Evolutionary conservation across 345 rosid species (phyloP).

Genomic region (Dipteronia sinensis): DNA sequence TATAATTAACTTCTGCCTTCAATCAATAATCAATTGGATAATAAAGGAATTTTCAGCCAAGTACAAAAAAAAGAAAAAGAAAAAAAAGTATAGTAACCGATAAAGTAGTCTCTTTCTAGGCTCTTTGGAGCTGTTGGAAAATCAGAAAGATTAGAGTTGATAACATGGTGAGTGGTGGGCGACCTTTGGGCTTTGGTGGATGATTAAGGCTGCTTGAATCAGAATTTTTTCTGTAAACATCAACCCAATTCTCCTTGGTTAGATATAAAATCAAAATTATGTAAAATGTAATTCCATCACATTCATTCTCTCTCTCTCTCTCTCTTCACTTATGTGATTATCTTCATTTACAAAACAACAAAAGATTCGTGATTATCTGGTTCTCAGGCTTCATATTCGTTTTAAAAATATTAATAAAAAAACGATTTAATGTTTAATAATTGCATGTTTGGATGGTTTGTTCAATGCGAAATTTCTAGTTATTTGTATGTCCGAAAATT

Average conservation of each 20-base stretch:
- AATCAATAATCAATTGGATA: too few relatives aligned
- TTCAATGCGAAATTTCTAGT: too few relatives aligned
- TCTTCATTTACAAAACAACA: constrained; percentile 1
- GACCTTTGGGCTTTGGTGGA: constrained; percentile 23
- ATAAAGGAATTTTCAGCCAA: too few relatives aligned
- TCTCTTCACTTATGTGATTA: constrained; percentile 39
- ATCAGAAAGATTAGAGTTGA: constrained; percentile 27
- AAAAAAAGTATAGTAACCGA: too few relatives aligned
- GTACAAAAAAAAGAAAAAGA: too few relatives aligned
- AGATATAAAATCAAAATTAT: constrained; percentile 24
- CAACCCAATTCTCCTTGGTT: constrained; percentile 15
- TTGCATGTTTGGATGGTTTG: too few relatives aligned
- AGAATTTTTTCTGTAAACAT: constrained; percentile 44
- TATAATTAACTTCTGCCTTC: too few relatives aligned
- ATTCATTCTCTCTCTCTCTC: constrained; percentile 26
- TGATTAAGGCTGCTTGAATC: constrained; percentile 34
- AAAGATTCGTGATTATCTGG: too few relatives aligned
- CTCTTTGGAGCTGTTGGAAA: constrained; percentile 34
- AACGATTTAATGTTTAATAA: too few relatives aligned
- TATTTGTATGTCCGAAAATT: too few relatives aligned
- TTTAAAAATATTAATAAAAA: too few relatives aligned
- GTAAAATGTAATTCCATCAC: constrained; percentile 33
- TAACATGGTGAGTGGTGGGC: constrained; percentile 20
- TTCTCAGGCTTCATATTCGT: too few relatives aligned
- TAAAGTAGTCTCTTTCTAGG: not conserved